These are phyloP conservation scores for Agaricus blazei DNA, from an alignment of 768 basidiomycete species.

Conservation along the genomic window DNA sequence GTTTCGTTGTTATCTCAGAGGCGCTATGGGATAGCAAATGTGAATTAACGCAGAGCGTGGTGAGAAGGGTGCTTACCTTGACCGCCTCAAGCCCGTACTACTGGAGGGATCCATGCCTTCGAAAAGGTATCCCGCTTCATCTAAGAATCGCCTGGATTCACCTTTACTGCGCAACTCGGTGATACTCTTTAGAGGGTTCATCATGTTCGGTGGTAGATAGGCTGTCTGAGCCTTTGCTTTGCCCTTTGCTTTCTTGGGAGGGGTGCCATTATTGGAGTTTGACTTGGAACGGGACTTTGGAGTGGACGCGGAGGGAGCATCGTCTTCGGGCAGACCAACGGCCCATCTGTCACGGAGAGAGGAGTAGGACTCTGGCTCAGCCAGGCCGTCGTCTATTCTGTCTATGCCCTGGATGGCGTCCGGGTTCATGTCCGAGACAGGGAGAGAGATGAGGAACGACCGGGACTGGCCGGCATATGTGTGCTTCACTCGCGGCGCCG, in stretches of 20 bases:
- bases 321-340: constrained; percentile 75
- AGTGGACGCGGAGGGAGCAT: constrained; percentile 34
- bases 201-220: constrained; percentile 49
- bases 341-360: constrained; percentile 77
- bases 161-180: constrained; percentile 79
- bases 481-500: constrained; percentile 35
- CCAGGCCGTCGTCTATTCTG: constrained; percentile 44
- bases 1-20: constrained; percentile 67
- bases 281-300: neutral
- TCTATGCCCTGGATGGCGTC: constrained; percentile 17
- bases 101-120: constrained; percentile 64
- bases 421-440: constrained; percentile 26
- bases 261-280: constrained; percentile 3
- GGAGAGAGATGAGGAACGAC: constrained; percentile 70
- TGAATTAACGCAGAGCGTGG: neutral
- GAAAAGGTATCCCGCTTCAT: constrained; percentile 81
- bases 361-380: constrained; percentile 67
- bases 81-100: constrained; percentile 52
- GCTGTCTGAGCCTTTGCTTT: constrained; percentile 13
- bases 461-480: constrained; percentile 77
- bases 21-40: constrained; percentile 40
- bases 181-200: constrained; percentile 75
- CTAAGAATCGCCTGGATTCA: constrained; percentile 72
- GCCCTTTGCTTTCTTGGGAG: constrained; percentile 6
- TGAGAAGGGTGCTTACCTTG: constrained; percentile 42